Base-by-base conservation (phyloP, 2,329 filamentous ascomycete species). In the Alternaria viburni region DNA sequence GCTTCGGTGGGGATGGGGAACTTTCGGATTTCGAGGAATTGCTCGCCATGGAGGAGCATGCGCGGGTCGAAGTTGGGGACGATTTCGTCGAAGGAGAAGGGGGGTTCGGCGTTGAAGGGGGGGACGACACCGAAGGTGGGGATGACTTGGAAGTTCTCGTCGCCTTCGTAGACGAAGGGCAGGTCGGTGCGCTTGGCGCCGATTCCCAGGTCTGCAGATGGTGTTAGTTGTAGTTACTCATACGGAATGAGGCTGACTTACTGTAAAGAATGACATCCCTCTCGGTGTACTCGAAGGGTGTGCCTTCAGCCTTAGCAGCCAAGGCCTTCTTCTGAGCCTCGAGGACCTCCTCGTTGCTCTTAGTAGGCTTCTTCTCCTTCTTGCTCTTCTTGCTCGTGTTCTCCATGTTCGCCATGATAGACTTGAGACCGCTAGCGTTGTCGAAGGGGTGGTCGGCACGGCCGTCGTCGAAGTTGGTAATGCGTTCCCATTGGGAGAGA, bases 1-100 rank as follows among this genome's bases (percentile, higher is more conserved):
- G 88, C 93, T 59, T 90, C 87, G 30, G 94, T 97, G 36, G 95
- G 95, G 74, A 98, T 91, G 44, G 96, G 96, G 84, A 90, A 96
- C 81, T 95, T 93, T 78, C 90, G 89, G 76, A 99, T 88, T 83
- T 99, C 96, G 68, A 99, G 92, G 83, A 94, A 99, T 82, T 99
- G 96, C 86, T 99, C 96, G 78, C 96, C 96, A 84, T 99, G 96
- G 23, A 99, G 91, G 54, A 99, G 89, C 93, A 97, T 97, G 93
- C 97, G 97, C 66, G 94, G 95, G 41, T 89, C 93, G 86, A 97
- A 99, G 86, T 98, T 97, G 80, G 94, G 93, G 26, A 98, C 91
- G 65, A 99, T 87, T 61, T 94, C 89, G 76, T 89, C 88, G 74
- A 96, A 87, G 80, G 86, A 89, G 85, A 91, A 98, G 26, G 95